These are phyloP conservation scores for Trichoderma guizhouense DNA, from an alignment of 2,329 filamentous ascomycete species.

Conservation along the genomic window DNA sequence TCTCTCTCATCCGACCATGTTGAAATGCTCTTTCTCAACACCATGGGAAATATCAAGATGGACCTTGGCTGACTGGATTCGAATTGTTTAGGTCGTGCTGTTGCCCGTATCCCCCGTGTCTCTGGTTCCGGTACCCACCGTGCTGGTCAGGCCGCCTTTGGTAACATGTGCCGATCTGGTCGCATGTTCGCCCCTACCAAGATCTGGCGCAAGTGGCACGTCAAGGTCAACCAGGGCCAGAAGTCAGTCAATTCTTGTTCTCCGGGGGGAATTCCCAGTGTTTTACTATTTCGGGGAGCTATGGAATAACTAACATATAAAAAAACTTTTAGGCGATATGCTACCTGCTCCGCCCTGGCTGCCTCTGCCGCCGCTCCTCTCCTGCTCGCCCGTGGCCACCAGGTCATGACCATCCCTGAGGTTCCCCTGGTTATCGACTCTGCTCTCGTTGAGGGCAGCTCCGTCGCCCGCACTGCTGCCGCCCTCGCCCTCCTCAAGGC, in stretches of 20 bases:
- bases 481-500: slow-evolving; percentile 85
- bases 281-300: background rate
- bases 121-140: slow-evolving; percentile 99
- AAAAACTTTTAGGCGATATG: slow-evolving; percentile 70
- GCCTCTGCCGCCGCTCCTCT: slow-evolving; percentile 94
- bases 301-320: slow-evolving; percentile 23
- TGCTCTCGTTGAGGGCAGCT: slow-evolving; percentile 74
- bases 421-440: slow-evolving; percentile 96
- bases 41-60: background rate
- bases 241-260: slow-evolving; percentile 58
- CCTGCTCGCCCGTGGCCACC: slow-evolving; percentile 95
- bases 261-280: background rate
- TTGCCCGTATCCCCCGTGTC: slow-evolving; percentile 99
- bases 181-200: slow-evolving; percentile 99
- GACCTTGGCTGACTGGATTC: background rate
- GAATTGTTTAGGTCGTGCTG: slow-evolving; percentile 75
- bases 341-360: slow-evolving; percentile 94
- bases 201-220: slow-evolving; percentile 99
- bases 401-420: slow-evolving; percentile 86
- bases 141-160: slow-evolving; percentile 98
- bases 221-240: slow-evolving; percentile 99
- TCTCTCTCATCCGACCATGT: background rate
- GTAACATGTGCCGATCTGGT: slow-evolving; percentile 99
- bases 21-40: background rate
- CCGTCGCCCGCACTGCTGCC: slow-evolving; percentile 82